Conservation (phyloP, 2,329 filamentous ascomycete species). For the Clarireedia hainanense region DNA sequence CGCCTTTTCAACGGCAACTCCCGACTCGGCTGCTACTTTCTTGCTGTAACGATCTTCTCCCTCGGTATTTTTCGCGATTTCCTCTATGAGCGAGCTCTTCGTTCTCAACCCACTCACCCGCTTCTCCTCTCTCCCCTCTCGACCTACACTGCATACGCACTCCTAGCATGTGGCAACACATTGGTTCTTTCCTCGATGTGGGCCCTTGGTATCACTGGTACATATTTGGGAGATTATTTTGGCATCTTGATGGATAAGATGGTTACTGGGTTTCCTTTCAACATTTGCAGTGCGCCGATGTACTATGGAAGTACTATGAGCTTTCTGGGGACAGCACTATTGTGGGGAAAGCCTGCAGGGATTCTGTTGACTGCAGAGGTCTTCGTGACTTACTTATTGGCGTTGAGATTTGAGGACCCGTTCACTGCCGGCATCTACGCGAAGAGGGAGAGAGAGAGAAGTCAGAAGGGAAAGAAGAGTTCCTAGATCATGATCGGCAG, state of each 20-base stretch:
- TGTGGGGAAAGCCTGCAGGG: slow-evolving; percentile 82
- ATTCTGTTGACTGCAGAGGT: slow-evolving; percentile 69
- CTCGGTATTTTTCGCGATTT: slow-evolving; percentile 83
- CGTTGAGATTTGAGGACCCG: slow-evolving; percentile 82
- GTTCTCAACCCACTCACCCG: slow-evolving; percentile 66
- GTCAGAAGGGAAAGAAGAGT: slow-evolving; percentile 24
- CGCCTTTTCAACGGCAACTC: slow-evolving; percentile 75
- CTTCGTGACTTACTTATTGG: slow-evolving; percentile 69
- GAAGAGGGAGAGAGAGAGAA: slow-evolving; percentile 61
- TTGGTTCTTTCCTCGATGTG: slow-evolving; percentile 87
- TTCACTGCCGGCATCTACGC: slow-evolving; percentile 92
- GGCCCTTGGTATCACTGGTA: slow-evolving; percentile 87
- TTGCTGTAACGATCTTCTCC: slow-evolving; percentile 83
- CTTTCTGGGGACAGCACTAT: slow-evolving; percentile 80
- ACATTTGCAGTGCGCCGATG: slow-evolving; percentile 84
- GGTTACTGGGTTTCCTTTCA: slow-evolving; percentile 95
- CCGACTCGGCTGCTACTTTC: slow-evolving; percentile 77
- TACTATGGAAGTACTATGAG: slow-evolving; percentile 91
- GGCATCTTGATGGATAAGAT: slow-evolving; percentile 95
- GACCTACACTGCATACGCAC: slow-evolving; percentile 57
- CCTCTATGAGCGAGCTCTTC: slow-evolving; percentile 78
- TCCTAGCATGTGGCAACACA: slow-evolving; percentile 70
- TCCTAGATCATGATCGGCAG: slow-evolving; percentile 12
- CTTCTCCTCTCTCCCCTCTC: slow-evolving; percentile 53
- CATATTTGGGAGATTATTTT: slow-evolving; percentile 97